phyloP scores from a whole-genome alignment of 83 land plant species.

The Isoetes engelmannii region DNA sequence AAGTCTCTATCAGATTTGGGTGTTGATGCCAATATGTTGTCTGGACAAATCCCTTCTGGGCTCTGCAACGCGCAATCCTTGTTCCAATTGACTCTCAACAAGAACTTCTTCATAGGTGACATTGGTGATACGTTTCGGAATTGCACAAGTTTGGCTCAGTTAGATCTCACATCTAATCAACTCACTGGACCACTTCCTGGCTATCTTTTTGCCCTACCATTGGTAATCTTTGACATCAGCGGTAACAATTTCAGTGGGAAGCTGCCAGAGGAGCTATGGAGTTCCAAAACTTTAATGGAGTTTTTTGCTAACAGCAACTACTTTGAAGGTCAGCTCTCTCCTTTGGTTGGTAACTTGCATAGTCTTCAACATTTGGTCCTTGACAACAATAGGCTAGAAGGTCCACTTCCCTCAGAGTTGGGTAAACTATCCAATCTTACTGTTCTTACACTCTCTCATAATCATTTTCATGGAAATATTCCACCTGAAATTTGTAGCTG shows the following conservation, averaged over 20 bases:
- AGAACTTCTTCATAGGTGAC: slow-evolving; percentile 9
- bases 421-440: slow-evolving; percentile 12
- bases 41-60: slow-evolving; percentile 14
- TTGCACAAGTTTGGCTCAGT: slow-evolving; percentile 6
- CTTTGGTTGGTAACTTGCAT: slow-evolving; percentile 6
- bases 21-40: slow-evolving; percentile 6
- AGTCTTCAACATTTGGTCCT: slow-evolving; percentile 12
- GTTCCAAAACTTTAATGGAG: slow-evolving; percentile 6
- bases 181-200: slow-evolving; percentile 8
- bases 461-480: slow-evolving; percentile 8
- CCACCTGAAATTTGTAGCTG: slow-evolving; percentile 12
- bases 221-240: slow-evolving; percentile 11
- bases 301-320: slow-evolving; percentile 3
- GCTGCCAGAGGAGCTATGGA: slow-evolving; percentile 16
- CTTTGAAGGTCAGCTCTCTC: slow-evolving; percentile 9
- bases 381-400: slow-evolving; percentile 11
- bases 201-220: slow-evolving; percentile 3
- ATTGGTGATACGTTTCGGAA: neutral
- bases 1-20: slow-evolving; percentile 7
- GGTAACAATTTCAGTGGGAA: slow-evolving; percentile 9
- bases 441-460: slow-evolving; percentile 5
- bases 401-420: slow-evolving; percentile 13
- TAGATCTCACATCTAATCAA: slow-evolving; percentile 11
- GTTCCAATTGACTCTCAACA: slow-evolving; percentile 7
- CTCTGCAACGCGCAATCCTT: slow-evolving; percentile 5